Conservation (phyloP, 495 filamentous ascomycete genomes). For the Daldinia childiae region DNA sequence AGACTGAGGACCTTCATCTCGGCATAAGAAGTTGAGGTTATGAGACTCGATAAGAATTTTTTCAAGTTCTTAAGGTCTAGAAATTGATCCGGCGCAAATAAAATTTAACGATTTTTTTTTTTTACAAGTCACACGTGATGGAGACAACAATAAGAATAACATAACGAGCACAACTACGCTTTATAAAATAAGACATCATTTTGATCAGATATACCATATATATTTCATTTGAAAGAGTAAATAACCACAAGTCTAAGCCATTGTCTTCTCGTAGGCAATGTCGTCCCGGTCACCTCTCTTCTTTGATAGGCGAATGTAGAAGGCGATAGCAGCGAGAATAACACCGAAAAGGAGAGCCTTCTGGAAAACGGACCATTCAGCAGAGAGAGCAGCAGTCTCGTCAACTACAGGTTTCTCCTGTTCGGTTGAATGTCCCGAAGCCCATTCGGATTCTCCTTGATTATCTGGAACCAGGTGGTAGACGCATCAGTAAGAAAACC, state of each 20-base stretch:
- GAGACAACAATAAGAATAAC: constrained; percentile 15
- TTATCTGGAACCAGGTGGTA: constrained; percentile 40
- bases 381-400: constrained; percentile 30
- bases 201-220: constrained; percentile 11
- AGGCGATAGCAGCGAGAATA: constrained; percentile 47
- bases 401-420: constrained; percentile 31
- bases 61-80: neutral
- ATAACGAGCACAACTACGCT: neutral
- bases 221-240: constrained; percentile 22
- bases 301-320: constrained; percentile 48
- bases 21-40: constrained; percentile 19
- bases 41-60: constrained; percentile 18
- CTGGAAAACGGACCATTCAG: constrained; percentile 47
- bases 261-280: constrained; percentile 39
- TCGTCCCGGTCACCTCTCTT: constrained; percentile 28
- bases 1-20: constrained; percentile 95
- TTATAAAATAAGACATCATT: neutral
- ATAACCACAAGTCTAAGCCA: constrained; percentile 33
- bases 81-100: constrained; percentile 22
- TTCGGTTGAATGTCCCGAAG: constrained; percentile 39
- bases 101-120: constrained; percentile 11
- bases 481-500: constrained; percentile 48
- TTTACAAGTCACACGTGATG: constrained; percentile 38
- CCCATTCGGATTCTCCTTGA: constrained; percentile 44
- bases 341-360: constrained; percentile 54